These are phyloP conservation scores for Trametes elegans DNA, from an alignment of 768 basidiomycete species.

Conservation along the genomic window DNA sequence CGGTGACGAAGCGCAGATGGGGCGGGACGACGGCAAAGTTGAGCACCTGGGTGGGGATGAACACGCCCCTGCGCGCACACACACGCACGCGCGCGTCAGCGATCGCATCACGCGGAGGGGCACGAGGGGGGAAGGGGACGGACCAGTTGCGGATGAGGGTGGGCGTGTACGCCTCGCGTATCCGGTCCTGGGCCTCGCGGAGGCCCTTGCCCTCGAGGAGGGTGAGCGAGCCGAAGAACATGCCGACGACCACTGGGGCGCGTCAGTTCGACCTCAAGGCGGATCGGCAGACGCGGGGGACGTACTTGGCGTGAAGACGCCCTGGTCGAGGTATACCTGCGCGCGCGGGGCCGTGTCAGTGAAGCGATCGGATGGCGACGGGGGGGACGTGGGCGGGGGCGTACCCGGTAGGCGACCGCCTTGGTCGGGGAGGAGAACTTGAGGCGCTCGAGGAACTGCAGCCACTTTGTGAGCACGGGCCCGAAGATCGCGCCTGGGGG, in stretches of 20 bases:
- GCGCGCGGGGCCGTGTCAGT: background rate
- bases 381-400: no score
- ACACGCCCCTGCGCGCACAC: constrained; percentile 56
- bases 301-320: constrained; percentile 67
- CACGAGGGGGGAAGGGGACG: constrained; percentile 12
- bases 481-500: constrained; percentile 67
- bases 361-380: no score
- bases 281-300: constrained; percentile 1
- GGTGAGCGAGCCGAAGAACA: constrained; percentile 76
- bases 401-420: constrained; percentile 60
- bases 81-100: background rate
- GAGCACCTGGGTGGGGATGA: constrained; percentile 72
- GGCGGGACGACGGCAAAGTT: constrained; percentile 78
- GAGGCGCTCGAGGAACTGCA: constrained; percentile 65
- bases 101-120: background rate
- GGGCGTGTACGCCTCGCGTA: constrained; percentile 63
- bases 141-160: constrained; percentile 79
- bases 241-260: constrained; percentile 40
- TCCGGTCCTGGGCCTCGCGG: constrained; percentile 47
- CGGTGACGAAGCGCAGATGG: constrained; percentile 71
- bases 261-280: background rate
- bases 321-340: constrained; percentile 83
- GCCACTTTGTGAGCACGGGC: constrained; percentile 82
- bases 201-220: constrained; percentile 71
- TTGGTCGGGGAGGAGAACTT: constrained; percentile 61